These are phyloP conservation scores for Umbelopsis ramanniana DNA, from an alignment of 192 early-diverging fungal genomes.

Conservation along the genomic window DNA sequence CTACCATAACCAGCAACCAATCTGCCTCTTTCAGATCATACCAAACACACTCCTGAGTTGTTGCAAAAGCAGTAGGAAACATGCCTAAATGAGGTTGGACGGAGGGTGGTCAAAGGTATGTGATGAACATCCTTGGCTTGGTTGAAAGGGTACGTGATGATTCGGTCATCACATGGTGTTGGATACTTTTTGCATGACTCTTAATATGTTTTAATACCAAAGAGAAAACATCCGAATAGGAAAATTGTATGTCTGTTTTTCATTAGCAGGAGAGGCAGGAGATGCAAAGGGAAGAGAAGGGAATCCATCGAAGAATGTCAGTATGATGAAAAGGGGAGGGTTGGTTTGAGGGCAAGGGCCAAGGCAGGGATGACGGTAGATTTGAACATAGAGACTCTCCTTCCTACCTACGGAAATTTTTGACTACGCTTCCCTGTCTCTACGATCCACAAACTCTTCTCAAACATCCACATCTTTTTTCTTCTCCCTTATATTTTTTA, in stretches of 20 bases:
- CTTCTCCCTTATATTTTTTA: not conserved
- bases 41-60: slow-evolving; percentile 12
- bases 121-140: not conserved
- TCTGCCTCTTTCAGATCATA: slow-evolving; percentile 11
- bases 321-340: slow-evolving; percentile 9
- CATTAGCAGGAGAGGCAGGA: not conserved
- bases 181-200: not conserved
- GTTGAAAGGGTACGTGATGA: slow-evolving; percentile 1
- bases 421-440: slow-evolving; percentile 5
- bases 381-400: not conserved
- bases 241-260: slow-evolving; percentile 7
- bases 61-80: not conserved
- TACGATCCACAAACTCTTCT: slow-evolving; percentile 4
- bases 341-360: slow-evolving; percentile 5
- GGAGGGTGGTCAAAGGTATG: not conserved
- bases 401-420: slow-evolving; percentile 14
- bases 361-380: not conserved
- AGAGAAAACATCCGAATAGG: slow-evolving; percentile 14
- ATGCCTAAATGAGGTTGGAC: not conserved
- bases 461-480: too few species aligned
- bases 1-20: slow-evolving; percentile 8
- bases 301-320: slow-evolving; percentile 11
- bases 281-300: not conserved
- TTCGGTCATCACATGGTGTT: slow-evolving; percentile 2
- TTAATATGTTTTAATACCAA: slow-evolving; percentile 11